phyloP scores from a whole-genome alignment of 139 green algal species.

The Deuterostichococcus epilithicus region DNA sequence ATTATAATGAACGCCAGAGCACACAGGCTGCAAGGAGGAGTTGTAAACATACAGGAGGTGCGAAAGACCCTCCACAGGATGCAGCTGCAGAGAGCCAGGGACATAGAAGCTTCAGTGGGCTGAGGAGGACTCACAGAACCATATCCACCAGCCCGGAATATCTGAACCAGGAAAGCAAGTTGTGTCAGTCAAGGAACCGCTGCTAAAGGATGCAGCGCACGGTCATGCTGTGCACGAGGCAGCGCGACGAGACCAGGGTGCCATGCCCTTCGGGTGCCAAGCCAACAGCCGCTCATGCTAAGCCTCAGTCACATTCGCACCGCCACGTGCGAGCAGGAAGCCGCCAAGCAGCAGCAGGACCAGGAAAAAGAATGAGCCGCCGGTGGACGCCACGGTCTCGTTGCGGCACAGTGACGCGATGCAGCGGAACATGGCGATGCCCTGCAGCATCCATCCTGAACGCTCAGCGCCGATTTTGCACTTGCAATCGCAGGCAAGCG shows the following conservation, averaged over 20 bases:
- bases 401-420: slow-evolving; percentile 8
- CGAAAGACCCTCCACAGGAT: too few relatives aligned
- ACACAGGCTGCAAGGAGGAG: too few relatives aligned
- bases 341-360: slow-evolving; percentile 25
- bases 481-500: background rate
- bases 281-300: too few relatives aligned
- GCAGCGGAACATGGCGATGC: slow-evolving; percentile 23
- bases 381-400: slow-evolving; percentile 18
- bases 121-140: slow-evolving; percentile 6
- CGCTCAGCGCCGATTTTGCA: background rate
- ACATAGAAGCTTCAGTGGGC: too few relatives aligned
- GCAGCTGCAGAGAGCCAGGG: too few relatives aligned
- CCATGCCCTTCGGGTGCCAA: too few relatives aligned
- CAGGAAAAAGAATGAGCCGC: slow-evolving; percentile 30
- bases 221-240: too few relatives aligned
- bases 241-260: too few relatives aligned
- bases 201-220: too few relatives aligned
- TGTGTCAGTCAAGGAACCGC: too few relatives aligned
- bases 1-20: too few relatives aligned
- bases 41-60: too few relatives aligned
- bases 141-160: slow-evolving; percentile 13
- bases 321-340: slow-evolving; percentile 22
- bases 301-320: background rate
- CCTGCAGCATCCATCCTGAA: background rate
- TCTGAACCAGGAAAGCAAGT: background rate